Base-by-base conservation (phyloP, 148 eudicot genomes). In the Rhododendron molle region DNA sequence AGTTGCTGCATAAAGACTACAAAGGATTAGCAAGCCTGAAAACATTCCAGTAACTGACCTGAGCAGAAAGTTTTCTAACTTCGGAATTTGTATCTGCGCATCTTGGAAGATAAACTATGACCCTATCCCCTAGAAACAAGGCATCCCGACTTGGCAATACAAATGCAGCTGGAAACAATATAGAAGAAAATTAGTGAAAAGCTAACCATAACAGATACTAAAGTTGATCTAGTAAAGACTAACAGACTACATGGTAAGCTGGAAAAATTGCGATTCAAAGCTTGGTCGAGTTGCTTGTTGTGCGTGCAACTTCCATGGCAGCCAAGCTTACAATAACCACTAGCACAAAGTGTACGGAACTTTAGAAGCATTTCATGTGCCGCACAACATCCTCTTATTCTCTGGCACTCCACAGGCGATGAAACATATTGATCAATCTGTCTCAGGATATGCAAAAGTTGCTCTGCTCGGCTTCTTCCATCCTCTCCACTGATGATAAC, bases 401-500 rank as follows among this genome's bases (percentile, higher is more conserved):
- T 94, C 88, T 97, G 98, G 87, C 95, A 93, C 83, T 97, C 99
- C 60, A 93, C 90, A 85, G 96, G 85, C 36, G 99, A 94, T 43
- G 96, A 95, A 85, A 94, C 98, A 85, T 93, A 97, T 80, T 88
- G 92, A 93, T 97, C 99, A 83, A 94, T 86, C 92, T 94, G 98
- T 88, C 95, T 93, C 91, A 94, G 88, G 81, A 97, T 95, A 88
- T 93, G 93, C 89, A 95, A 85, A 80, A 97, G 93, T 88, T 95
- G 99, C 86, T 97, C 99, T 81, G 99, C 93, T 49, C 95, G 96
- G 86, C 95, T 97, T 92, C 95, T 93, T 86, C 99, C 99, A 89
- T 97, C 99, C 87, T 97, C 99, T 62, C 99, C 99, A 90, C 99
- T 97, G 86, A 83, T 87, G n/a, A 90, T 78, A 18, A 87, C 82